Base-by-base conservation (phyloP, 306 rosid genomes). In the Gillenia trifoliata region DNA sequence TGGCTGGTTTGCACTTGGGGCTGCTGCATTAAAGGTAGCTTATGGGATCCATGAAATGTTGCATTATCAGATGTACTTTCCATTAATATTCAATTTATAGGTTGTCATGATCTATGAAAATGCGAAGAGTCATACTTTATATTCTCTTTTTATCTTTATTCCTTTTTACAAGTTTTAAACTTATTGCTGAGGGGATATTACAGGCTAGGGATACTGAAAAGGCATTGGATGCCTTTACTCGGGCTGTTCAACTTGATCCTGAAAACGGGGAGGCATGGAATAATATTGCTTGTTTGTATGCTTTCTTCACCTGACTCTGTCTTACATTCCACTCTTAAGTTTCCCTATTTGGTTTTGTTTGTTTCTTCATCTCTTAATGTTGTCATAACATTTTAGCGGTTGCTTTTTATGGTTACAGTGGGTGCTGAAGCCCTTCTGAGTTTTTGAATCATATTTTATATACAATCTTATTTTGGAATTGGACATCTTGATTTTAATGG, bases 211-310 rank as follows among this genome's bases (percentile, higher is more conserved):
- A 94, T 87, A 71, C 85, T 79, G 96, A 90, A 36, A 94, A 91
- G 86, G 98, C 98, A 73, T 74, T 94, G 75, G 98, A 94, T 90
- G 96, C 88, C 5, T 94, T 94, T 86, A 91, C 97, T 59, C 96
- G 95, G 33, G 90, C 98, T 40, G 95, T 94, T 86, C 97, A 94
- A 81, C 98, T 94, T 72, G 95, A 91, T 82, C 98, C 98, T 57
- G 97, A 91, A 43, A 94, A 94, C 43, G 98, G 98, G 84, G 98
- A 94, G 89, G 97, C 98, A 70, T 94, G 98, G 98, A 94, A 94
- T 83, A 94, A 94, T 78, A 87, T 94, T 74, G 98, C 98, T 87
- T 91, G 98, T 81, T 81, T 94, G 98, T 94, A 88, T 77, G 97
- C 43, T 68, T 50, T 77, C 76, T 68, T 69, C 66, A 11, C 79